phyloP scores from a whole-genome alignment of 768 basidiomycete genomes.

The Piloderma croceum region DNA sequence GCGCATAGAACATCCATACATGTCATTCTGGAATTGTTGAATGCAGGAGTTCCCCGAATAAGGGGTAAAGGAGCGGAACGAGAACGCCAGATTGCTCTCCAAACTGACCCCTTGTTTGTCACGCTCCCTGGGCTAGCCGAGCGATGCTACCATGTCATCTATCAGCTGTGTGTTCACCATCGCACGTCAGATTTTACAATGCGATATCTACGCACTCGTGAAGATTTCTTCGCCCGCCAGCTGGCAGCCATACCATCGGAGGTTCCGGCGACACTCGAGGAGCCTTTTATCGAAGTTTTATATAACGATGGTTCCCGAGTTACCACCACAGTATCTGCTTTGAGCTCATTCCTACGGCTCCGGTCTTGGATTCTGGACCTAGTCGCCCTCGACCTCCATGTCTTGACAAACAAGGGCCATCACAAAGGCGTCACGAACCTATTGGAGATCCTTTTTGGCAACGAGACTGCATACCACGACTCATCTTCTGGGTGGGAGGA shows the following conservation, averaged over 20 bases:
- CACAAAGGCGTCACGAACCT: slow-evolving; percentile 68
- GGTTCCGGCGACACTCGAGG: slow-evolving; percentile 44
- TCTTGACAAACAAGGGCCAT: slow-evolving; percentile 74
- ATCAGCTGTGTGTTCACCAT: slow-evolving; percentile 84
- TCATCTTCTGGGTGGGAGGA: slow-evolving; percentile 37
- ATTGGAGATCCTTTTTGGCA: slow-evolving; percentile 77
- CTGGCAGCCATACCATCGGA: slow-evolving; percentile 69
- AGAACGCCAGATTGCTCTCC: slow-evolving; percentile 17
- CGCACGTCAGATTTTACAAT: slow-evolving; percentile 75
- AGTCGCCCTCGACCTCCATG: slow-evolving; percentile 82
- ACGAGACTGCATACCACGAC: slow-evolving; percentile 43
- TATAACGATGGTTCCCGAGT: slow-evolving; percentile 71
- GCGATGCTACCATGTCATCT: slow-evolving; percentile 74
- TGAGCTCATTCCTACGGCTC: slow-evolving; percentile 74
- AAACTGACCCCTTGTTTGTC: slow-evolving; percentile 50
- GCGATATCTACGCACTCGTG: slow-evolving; percentile 80
- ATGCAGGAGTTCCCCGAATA: slow-evolving; percentile 60
- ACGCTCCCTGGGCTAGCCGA: slow-evolving; percentile 76
- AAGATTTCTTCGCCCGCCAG: slow-evolving; percentile 87
- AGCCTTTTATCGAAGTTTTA: slow-evolving; percentile 49
- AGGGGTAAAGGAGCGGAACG: slow-evolving; percentile 39
- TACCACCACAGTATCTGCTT: slow-evolving; percentile 57
- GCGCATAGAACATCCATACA: slow-evolving; percentile 71
- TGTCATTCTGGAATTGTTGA: slow-evolving; percentile 72
- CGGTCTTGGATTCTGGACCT: slow-evolving; percentile 84